A percentile compares a stretch with the other conserved stretches of the same genome.
Conservation (phyloP, 1,284 basidiomycete species). For the Somion occarium region DNA sequence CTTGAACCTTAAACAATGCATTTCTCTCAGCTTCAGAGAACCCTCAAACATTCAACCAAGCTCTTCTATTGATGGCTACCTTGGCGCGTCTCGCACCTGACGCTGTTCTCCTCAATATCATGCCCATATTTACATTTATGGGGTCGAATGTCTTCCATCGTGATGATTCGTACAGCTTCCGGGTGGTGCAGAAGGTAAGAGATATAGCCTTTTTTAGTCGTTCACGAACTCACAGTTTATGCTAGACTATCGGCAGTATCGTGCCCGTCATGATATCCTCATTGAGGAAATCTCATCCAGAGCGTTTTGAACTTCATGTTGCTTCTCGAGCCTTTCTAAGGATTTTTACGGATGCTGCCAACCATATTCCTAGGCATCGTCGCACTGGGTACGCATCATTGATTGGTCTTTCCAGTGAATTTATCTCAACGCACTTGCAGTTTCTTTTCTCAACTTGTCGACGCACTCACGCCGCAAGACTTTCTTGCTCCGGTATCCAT, state of each 20-base stretch:
- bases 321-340: slow-evolving; percentile 71
- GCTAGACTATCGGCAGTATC: slow-evolving; percentile 85
- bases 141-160: slow-evolving; percentile 94
- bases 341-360: slow-evolving; percentile 87
- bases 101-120: slow-evolving; percentile 89
- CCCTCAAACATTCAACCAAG: slow-evolving; percentile 93
- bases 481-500: slow-evolving; percentile 85
- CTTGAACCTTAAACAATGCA: no score
- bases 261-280: slow-evolving; percentile 90
- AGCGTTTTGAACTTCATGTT: slow-evolving; percentile 58
- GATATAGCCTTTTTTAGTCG: neutral
- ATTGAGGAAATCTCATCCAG: slow-evolving; percentile 50
- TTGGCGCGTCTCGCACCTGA: slow-evolving; percentile 86
- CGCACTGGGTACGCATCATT: slow-evolving; percentile 58
- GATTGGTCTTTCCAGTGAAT: neutral
- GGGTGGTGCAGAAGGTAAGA: slow-evolving; percentile 85
- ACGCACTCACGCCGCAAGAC: slow-evolving; percentile 76
- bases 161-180: slow-evolving; percentile 94
- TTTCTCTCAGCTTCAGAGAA: slow-evolving; percentile 78
- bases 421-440: slow-evolving; percentile 33
- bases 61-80: slow-evolving; percentile 84
- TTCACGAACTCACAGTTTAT: neutral
- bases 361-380: slow-evolving; percentile 85
- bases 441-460: slow-evolving; percentile 90
- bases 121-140: slow-evolving; percentile 99